Evolutionary conservation across 2,329 filamentous ascomycete species (phyloP).

Genomic region (Fusarium luffae): DNA sequence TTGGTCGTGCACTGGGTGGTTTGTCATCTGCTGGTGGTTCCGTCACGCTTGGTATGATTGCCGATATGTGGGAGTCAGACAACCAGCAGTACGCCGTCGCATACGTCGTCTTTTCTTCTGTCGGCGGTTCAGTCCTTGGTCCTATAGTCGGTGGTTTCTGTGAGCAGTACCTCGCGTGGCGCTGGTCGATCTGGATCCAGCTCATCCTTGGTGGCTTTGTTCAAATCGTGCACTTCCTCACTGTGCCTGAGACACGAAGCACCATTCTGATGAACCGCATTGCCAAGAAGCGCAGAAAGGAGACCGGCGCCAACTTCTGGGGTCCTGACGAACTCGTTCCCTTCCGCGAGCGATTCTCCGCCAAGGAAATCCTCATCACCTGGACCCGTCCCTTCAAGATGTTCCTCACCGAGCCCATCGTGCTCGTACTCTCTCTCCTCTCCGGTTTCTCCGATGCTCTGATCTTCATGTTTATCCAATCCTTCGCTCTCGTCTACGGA

Average conservation of each 20-base stretch:
- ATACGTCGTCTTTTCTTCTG: constrained; percentile 82
- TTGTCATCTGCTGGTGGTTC: constrained; percentile 78
- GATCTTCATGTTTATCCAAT: constrained; percentile 83
- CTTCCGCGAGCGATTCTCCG: constrained; percentile 68
- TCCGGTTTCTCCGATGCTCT: constrained; percentile 79
- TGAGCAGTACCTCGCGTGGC: constrained; percentile 74
- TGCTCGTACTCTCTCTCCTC: constrained; percentile 75
- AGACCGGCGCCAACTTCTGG: constrained; percentile 69
- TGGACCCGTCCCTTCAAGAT: constrained; percentile 76
- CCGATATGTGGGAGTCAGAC: constrained; percentile 77
- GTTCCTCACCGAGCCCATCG: constrained; percentile 80
- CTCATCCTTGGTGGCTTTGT: constrained; percentile 79
- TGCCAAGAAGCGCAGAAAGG: constrained; percentile 77
- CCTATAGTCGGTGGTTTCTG: constrained; percentile 84
- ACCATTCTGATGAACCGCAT: constrained; percentile 83
- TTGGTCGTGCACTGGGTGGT: constrained; percentile 76
- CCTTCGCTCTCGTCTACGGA: constrained; percentile 73
- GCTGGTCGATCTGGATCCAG: constrained; percentile 85
- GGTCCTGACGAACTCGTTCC: constrained; percentile 78
- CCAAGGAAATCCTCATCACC: constrained; percentile 65
- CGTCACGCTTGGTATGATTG: constrained; percentile 79
- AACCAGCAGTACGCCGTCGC: constrained; percentile 80
- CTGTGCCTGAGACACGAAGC: constrained; percentile 81
- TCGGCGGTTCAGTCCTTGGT: constrained; percentile 79
- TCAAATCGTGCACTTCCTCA: constrained; percentile 72